Conservation (phyloP, 177 flowering plant genomes). For the Vitis hybrid region DNA sequence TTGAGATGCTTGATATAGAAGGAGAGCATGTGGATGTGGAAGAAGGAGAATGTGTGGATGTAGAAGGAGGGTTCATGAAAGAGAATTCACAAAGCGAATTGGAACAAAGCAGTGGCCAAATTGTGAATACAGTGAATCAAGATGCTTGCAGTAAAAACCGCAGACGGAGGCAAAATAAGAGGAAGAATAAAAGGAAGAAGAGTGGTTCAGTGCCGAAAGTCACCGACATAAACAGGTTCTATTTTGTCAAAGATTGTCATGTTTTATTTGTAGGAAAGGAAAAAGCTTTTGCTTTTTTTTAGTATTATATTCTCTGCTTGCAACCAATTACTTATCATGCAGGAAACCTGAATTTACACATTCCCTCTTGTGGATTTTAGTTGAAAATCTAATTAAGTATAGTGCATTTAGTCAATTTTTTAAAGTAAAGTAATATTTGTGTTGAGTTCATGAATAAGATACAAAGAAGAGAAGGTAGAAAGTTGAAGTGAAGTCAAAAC, state of each 20-base stretch:
- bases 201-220: constrained; percentile 19
- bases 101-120: constrained; percentile 15
- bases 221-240: constrained; percentile 52
- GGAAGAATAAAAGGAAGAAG: constrained; percentile 44
- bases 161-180: constrained; percentile 32
- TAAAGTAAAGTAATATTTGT: too few relatives aligned
- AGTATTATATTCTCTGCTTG: background rate
- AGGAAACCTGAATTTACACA: background rate
- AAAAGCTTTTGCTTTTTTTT: background rate
- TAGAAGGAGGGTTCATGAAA: constrained; percentile 48
- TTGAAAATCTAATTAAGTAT: background rate
- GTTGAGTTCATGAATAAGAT: too few relatives aligned
- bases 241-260: background rate
- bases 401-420: too few relatives aligned
- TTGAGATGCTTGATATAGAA: constrained; percentile 74
- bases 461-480: too few relatives aligned
- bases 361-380: background rate
- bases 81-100: constrained; percentile 12
- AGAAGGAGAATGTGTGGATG: constrained; percentile 36
- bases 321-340: background rate
- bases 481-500: too few relatives aligned
- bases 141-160: constrained; percentile 27
- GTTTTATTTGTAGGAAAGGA: too few relatives aligned
- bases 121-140: constrained; percentile 14
- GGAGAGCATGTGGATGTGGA: constrained; percentile 6